phyloP scores from a whole-genome alignment of 1,284 basidiomycete genomes.

The Melampsora larici-populina region DNA sequence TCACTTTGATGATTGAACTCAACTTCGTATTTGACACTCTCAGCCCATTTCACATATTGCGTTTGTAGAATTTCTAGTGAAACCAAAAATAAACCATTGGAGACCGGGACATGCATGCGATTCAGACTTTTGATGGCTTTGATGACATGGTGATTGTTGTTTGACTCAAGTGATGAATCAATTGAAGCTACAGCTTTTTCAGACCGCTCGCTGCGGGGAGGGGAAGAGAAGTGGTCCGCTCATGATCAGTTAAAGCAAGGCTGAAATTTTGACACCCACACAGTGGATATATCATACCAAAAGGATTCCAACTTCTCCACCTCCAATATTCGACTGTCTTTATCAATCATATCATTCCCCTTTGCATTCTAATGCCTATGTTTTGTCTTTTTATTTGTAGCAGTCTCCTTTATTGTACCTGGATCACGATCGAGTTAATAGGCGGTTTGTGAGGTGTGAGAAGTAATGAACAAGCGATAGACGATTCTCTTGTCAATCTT shows the following conservation, averaged over 20 bases:
- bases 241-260: no score
- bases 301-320: constrained; percentile 57
- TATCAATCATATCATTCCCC: no score
- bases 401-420: no score
- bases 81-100: constrained; percentile 10
- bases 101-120: not conserved
- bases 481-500: no score
- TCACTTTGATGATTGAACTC: not conserved
- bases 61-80: constrained; percentile 1
- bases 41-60: not conserved
- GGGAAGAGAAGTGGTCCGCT: no score
- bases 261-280: no score
- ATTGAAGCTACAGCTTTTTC: constrained; percentile 76
- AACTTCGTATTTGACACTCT: not conserved
- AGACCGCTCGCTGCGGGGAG: constrained; percentile 49
- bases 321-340: no score
- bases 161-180: constrained; percentile 58
- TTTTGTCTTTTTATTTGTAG: no score
- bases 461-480: no score
- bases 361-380: no score
- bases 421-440: no score
- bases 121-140: not conserved
- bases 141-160: constrained; percentile 54
- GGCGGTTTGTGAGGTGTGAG: no score
- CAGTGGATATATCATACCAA: not conserved